phyloP scores from a whole-genome alignment of 345 rosid species.

The Bretschneidera sinensis region DNA sequence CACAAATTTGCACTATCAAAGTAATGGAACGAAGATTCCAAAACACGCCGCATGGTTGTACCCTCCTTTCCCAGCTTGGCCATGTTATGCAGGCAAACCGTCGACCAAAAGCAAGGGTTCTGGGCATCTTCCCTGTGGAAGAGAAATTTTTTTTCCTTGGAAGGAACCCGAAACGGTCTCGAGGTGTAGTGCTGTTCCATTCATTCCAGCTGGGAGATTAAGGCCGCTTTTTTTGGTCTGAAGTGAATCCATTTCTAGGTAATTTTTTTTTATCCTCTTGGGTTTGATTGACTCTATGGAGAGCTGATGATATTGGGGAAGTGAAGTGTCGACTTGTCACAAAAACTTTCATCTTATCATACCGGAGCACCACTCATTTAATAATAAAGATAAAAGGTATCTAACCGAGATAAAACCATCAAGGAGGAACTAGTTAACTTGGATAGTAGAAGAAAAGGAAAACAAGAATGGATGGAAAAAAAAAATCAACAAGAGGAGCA shows the following conservation, averaged over 20 bases:
- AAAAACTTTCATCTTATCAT: no score
- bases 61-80: constrained; percentile 92
- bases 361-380: no score
- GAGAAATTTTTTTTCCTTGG: constrained; percentile 20
- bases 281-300: no score
- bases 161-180: constrained; percentile 59
- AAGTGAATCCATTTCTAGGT: constrained; percentile 55
- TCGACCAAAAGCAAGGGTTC: constrained; percentile 91
- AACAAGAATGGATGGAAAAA: no score
- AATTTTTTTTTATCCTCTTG: background rate
- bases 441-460: no score
- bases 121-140: constrained; percentile 62
- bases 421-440: no score
- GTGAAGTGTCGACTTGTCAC: no score
- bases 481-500: no score
- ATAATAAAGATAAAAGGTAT: no score
- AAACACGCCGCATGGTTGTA: constrained; percentile 76
- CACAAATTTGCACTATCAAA: constrained; percentile 68
- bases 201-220: constrained; percentile 91
- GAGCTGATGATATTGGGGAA: no score
- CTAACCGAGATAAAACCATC: no score
- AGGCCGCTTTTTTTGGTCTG: constrained; percentile 63
- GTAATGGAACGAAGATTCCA: constrained; percentile 87
- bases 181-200: constrained; percentile 52
- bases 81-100: constrained; percentile 89